A percentile compares a stretch with the other conserved stretches of the same genome.
phyloP scores from a whole-genome alignment of 257 asterid genomes.

The Nicotiana paniculata region DNA sequence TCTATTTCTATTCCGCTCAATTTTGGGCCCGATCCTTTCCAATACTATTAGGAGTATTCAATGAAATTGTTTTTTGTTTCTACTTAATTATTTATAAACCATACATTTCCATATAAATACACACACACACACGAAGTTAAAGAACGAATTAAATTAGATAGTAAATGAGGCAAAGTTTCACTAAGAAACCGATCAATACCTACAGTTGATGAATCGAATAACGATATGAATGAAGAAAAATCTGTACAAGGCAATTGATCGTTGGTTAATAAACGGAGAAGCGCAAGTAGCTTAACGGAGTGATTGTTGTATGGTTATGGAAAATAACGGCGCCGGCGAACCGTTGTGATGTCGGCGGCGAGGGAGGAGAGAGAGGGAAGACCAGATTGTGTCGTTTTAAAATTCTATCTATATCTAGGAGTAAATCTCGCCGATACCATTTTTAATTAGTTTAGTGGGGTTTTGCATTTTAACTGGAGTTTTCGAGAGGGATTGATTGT shows the following conservation, averaged over 20 bases:
- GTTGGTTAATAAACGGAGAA: not conserved
- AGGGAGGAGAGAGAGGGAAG: conserved; percentile 16
- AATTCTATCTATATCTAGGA: not conserved
- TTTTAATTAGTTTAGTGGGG: not conserved
- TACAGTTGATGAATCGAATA: not conserved
- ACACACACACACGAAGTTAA: not conserved
- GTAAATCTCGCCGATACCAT: not conserved
- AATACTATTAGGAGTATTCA: not conserved
- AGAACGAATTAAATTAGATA: too few relatives aligned
- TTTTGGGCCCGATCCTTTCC: not conserved
- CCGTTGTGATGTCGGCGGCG: not conserved
- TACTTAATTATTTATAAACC: not conserved
- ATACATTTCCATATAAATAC: not conserved
- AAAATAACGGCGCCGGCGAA: conserved; percentile 8
- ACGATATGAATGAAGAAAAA: not conserved
- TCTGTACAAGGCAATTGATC: not conserved
- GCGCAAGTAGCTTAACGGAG: not conserved
- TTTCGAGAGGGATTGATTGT: not conserved
- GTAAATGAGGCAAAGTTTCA: not conserved
- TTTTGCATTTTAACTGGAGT: not conserved
- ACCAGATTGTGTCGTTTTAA: not conserved
- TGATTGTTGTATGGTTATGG: not conserved
- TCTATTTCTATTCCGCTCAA: not conserved
- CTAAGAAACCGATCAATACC: not conserved
- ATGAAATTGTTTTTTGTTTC: not conserved